Base-by-base conservation (phyloP, 2,329 filamentous ascomycete genomes). In the Fusarium marasasianum region DNA sequence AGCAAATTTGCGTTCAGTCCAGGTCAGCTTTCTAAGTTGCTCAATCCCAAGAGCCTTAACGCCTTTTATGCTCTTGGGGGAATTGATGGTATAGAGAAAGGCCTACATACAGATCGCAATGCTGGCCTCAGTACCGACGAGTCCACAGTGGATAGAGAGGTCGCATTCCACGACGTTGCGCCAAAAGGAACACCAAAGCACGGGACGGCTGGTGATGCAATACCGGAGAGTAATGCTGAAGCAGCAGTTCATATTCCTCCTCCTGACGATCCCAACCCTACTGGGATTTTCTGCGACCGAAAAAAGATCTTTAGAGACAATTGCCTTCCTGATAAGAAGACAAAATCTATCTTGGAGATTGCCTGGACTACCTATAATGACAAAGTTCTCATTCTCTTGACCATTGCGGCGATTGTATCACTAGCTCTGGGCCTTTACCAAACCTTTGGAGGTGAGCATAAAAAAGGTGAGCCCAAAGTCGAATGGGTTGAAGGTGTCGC, bases 1-100 rank as follows among this genome's bases (percentile, higher is more conserved):
- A 97, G 95, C 80, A 91, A 91, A 6, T 97, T 97, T 79, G 94
- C 93, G n/a, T 97, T 93, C 79, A 91, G 91, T 6, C 92, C 93
- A 2, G 94, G 95, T 15, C 91, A 96, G 78, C 86, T 98, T 69
- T 91, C 88, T 71, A 96, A 96, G 83, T 84, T 96, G 12, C 86
- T 95, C 58, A 95, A 95, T 73, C 93, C 94, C 2, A 96, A 96
- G 83, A 95, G 88, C 76, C 85, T 93, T 69, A 86, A 89, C 33
- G 93, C 93, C 9, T 94, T 95, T 71, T 90, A 92, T 75, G 92
- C 92, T 11, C 82, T 96, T 6, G 94, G 94, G 62, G 94, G 94
- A 55, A 80, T 96, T 11, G 84, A 83, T 14, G 94, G 94, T 5
- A 80, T 96, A 26, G 93, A 94, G 78, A 94, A 91, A 78, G 94